Conservation (phyloP, 345 rosid species). For the Camelina hispida region DNA sequence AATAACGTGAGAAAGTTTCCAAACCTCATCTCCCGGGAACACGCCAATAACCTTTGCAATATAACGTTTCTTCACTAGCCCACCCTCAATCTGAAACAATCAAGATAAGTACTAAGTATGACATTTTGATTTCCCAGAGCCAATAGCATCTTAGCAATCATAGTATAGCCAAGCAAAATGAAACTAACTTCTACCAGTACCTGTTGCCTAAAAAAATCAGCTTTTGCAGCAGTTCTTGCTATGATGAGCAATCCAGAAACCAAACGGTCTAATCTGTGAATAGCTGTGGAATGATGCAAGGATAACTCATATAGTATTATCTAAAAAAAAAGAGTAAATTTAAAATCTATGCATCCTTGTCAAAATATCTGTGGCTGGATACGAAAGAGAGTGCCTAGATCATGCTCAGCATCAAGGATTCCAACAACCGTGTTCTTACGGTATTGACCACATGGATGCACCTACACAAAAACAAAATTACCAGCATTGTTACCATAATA, state of each 20-base stretch:
- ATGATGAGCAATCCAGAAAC: constrained; percentile 93
- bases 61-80: constrained; percentile 72
- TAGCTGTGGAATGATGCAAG: constrained; percentile 58
- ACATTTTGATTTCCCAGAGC: background rate
- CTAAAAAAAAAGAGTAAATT: background rate
- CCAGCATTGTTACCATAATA: background rate
- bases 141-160: constrained; percentile 14
- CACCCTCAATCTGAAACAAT: constrained; percentile 74
- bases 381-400: constrained; percentile 78
- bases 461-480: constrained; percentile 49
- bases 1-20: background rate
- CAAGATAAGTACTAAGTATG: constrained; percentile 9
- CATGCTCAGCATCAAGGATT: constrained; percentile 92
- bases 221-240: constrained; percentile 82
- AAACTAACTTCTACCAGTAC: constrained; percentile 41
- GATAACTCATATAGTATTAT: constrained; percentile 29
- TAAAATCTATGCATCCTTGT: constrained; percentile 1
- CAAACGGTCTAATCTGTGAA: constrained; percentile 85
- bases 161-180: constrained; percentile 2
- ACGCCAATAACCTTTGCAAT: constrained; percentile 76
- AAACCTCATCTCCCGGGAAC: constrained; percentile 84
- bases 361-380: constrained; percentile 50
- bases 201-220: constrained; percentile 88
- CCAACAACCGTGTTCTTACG: constrained; percentile 96
- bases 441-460: constrained; percentile 96